Base-by-base conservation (phyloP, 2,329 filamentous ascomycete species). In the Beauveria bassiana region DNA sequence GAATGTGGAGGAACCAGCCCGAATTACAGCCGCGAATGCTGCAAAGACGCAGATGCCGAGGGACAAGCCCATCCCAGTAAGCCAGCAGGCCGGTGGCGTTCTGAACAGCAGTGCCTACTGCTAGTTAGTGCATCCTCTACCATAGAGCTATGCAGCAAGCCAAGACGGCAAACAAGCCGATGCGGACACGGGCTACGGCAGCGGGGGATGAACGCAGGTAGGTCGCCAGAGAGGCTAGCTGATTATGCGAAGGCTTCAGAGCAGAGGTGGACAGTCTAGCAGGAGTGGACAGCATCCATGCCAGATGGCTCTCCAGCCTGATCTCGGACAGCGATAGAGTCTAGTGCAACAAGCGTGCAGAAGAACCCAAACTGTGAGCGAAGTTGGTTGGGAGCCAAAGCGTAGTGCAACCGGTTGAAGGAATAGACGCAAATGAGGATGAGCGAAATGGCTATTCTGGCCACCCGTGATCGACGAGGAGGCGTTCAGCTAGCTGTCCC, bases 101-200 rank as follows among this genome's bases (percentile, higher is more conserved):
- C 55, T 54, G 40, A 54, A 55, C 31, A 31, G 5, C 28, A 40
- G 51, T 38, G 50, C 58, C 58, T 34, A 34, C 34, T 34, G 34
- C 34, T 14, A 34, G 34, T 34, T 34, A 14, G 34, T 38, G 34
- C 34, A 12, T 38, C 34, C 34, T 38, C 49, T 61, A 51, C 54
- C 16, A 34, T 31, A 49, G 45, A 43, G 59, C 50, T 45, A 45
- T 61, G 52, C 45, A 38, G 38, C 24, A 24, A 61, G 59, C 59
- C 59, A 61, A 61, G 59, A 61, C 59, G 59, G 59, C 47, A 54
- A 47, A 31, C 28, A 53, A 55, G 45, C 59, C 59, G 59, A 50
- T 49, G 50, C 51, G 59, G 59, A 55, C 49, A 49, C 46, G 24
- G 59, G 24, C 43, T 47, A n/a, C 5, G 20, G 42, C 51, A 20